phyloP scores from a whole-genome alignment of 129 eudicot species.

The carrot (Daucus carota) region DH1_v3.0 NC_030387.2:33531001-33531500 shows the following conservation, averaged over 20 bases:
- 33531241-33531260: constrained; percentile 81
- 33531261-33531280: constrained; percentile 56
- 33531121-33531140: constrained; percentile 88
- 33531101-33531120: constrained; percentile 69
- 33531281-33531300: constrained; percentile 72
- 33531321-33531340: constrained; percentile 46
- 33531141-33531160: constrained; percentile 47
- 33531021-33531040: constrained; percentile 51
- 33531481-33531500: constrained; percentile 73
- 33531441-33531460: constrained; percentile 62
- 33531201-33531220: constrained; percentile 58
- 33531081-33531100: constrained; percentile 87
- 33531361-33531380: constrained; percentile 65
- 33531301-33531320: constrained; percentile 72
- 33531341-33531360: constrained; percentile 64
- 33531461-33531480: constrained; percentile 72
- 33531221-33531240: constrained; percentile 50
- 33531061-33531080: constrained; percentile 56
- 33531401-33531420: constrained; percentile 65
- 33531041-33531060: constrained; percentile 69
- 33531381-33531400: constrained; percentile 63
- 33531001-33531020: constrained; percentile 77
- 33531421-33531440: constrained; percentile 74
- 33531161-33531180: constrained; percentile 58
- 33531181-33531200: constrained; percentile 50